Evolutionary conservation across 768 basidiomycete genomes (phyloP).

Genomic region (Clitopilus hobsonii): DNA sequence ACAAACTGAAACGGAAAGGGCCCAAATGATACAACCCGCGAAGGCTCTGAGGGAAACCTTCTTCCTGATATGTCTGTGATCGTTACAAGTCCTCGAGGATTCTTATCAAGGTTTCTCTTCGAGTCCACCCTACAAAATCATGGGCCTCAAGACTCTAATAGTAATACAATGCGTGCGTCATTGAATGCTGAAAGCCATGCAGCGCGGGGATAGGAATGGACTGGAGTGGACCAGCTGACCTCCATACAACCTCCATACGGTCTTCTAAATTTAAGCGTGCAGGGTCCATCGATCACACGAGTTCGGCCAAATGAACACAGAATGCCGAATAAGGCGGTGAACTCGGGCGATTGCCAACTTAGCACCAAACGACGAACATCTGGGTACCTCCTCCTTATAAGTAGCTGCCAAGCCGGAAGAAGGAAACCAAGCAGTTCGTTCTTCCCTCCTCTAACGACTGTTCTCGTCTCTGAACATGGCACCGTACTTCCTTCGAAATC

Average conservation of each 20-base stretch:
- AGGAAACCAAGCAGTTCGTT: neutral
- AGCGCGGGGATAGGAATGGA: neutral
- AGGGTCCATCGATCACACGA: neutral
- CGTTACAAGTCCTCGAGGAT: too few relatives aligned
- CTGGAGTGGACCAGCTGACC: neutral
- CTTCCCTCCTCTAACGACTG: neutral
- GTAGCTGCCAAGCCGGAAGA: neutral
- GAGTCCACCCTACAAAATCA: too few relatives aligned
- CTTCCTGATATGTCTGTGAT: too few relatives aligned
- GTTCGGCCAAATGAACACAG: neutral
- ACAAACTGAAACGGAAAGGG: too few relatives aligned
- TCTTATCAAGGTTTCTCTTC: too few relatives aligned
- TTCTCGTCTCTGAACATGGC: constrained; percentile 30
- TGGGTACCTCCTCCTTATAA: neutral
- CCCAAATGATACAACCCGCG: too few relatives aligned
- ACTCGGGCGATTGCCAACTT: neutral
- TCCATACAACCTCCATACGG: neutral
- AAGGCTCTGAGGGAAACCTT: too few relatives aligned
- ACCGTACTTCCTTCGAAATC: constrained; percentile 41
- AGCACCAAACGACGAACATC: neutral
- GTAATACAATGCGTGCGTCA: too few relatives aligned
- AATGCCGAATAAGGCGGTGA: neutral
- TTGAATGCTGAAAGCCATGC: neutral
- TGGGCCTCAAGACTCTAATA: neutral
- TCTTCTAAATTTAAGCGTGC: neutral